phyloP scores from a whole-genome alignment of 345 rosid genomes.

The Cardamine chenopodiifolia region DNA sequence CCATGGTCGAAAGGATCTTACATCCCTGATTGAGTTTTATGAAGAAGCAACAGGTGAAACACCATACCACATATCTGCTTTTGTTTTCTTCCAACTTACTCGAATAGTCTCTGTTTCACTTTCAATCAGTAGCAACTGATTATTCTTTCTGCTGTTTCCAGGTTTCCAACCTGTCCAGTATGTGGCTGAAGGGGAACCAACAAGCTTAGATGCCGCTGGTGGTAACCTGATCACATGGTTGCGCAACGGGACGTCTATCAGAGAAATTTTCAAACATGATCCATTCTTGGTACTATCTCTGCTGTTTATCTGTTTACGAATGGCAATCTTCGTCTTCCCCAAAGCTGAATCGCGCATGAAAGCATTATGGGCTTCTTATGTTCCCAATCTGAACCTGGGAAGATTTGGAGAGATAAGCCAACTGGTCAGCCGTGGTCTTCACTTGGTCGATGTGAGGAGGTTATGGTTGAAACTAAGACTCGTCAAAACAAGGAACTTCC shows the following conservation, averaged over 20 bases:
- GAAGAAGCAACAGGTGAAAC: constrained; percentile 65
- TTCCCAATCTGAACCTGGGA: constrained; percentile 74
- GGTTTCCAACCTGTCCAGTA: constrained; percentile 57
- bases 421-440: constrained; percentile 60
- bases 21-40: constrained; percentile 67
- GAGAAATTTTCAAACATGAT: constrained; percentile 55
- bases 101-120: background rate
- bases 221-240: constrained; percentile 44
- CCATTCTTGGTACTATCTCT: constrained; percentile 60
- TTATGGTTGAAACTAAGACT: constrained; percentile 72
- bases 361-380: constrained; percentile 59
- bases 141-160: background rate
- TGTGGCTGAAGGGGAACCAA: constrained; percentile 48
- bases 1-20: constrained; percentile 65
- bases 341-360: constrained; percentile 52
- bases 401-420: constrained; percentile 90
- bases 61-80: constrained; percentile 5
- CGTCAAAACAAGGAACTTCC: constrained; percentile 76
- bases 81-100: constrained; percentile 2
- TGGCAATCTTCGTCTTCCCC: constrained; percentile 53
- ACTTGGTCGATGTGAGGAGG: constrained; percentile 84
- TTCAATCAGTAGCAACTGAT: background rate
- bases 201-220: constrained; percentile 5
- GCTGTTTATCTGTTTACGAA: constrained; percentile 58
- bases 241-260: constrained; percentile 42